Percentiles rank a stretch among this genome's conserved stretches.
phyloP scores from a whole-genome alignment of 768 basidiomycete species.

The Symmetrospora coprosmae region DNA sequence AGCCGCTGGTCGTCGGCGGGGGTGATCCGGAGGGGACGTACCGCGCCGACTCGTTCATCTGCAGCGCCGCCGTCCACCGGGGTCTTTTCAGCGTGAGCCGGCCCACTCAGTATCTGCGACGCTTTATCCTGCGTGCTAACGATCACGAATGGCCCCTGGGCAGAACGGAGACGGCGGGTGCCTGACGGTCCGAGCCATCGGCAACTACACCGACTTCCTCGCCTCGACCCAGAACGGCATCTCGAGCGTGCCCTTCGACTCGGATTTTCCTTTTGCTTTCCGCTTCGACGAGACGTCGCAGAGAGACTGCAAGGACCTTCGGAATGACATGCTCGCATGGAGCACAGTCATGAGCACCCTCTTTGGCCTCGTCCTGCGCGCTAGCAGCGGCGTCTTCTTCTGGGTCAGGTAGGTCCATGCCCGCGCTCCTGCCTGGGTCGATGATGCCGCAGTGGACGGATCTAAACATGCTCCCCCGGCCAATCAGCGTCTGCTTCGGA shows the following conservation, averaged over 20 bases:
- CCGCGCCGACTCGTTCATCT: slow-evolving; percentile 70
- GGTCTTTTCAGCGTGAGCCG: slow-evolving; percentile 39
- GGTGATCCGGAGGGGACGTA: slow-evolving; percentile 59
- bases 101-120: neutral
- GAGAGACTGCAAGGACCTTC: slow-evolving; percentile 56
- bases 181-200: slow-evolving; percentile 52
- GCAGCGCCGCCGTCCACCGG: slow-evolving; percentile 69
- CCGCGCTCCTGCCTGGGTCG: too few relatives aligned
- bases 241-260: slow-evolving; percentile 57
- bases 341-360: slow-evolving; percentile 55
- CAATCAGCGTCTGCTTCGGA: slow-evolving; percentile 35
- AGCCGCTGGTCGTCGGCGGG: slow-evolving; percentile 71
- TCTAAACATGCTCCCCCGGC: slow-evolving; percentile 41
- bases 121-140: neutral
- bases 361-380: slow-evolving; percentile 59
- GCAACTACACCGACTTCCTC: slow-evolving; percentile 57
- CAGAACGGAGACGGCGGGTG: slow-evolving; percentile 59
- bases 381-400: slow-evolving; percentile 58
- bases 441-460: slow-evolving; percentile 48
- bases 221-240: slow-evolving; percentile 51
- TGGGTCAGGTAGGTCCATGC: slow-evolving; percentile 55
- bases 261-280: slow-evolving; percentile 59
- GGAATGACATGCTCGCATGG: slow-evolving; percentile 55
- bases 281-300: slow-evolving; percentile 46
- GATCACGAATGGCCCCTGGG: slow-evolving; percentile 49